Evolutionary conservation across 2,329 filamentous ascomycete genomes (phyloP).

Genomic region (Acrodontium crateriforme): DNA sequence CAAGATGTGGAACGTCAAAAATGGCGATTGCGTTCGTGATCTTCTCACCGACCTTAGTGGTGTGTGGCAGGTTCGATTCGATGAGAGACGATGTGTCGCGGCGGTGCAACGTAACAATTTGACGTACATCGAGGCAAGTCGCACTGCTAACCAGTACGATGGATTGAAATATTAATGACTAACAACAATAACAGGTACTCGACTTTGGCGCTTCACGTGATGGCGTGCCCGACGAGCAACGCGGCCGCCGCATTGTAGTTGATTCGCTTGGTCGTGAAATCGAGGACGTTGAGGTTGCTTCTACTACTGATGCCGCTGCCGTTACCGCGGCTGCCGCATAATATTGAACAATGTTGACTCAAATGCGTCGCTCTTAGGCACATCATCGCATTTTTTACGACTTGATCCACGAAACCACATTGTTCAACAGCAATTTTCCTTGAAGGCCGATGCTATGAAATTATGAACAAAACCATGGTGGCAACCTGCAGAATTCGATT

Average conservation of each 20-base stretch:
- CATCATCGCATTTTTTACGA: too few relatives aligned
- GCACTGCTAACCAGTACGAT: not conserved
- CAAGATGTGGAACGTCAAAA: conserved; percentile 97
- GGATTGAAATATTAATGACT: conserved; percentile 20
- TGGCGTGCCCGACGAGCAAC: conserved; percentile 60
- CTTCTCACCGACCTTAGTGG: conserved; percentile 83
- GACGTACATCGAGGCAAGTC: conserved; percentile 85
- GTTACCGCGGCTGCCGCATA: not conserved
- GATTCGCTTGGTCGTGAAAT: conserved; percentile 24
- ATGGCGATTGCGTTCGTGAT: conserved; percentile 83
- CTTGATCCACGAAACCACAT: too few relatives aligned
- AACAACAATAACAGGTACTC: conserved; percentile 52
- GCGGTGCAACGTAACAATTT: conserved; percentile 85
- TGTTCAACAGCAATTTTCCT: too few relatives aligned
- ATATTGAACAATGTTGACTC: too few relatives aligned
- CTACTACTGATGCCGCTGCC: conserved; percentile 5
- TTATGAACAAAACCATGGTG: too few relatives aligned
- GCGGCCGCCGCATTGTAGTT: conserved; percentile 60
- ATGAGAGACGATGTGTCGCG: conserved; percentile 86
- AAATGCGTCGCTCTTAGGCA: too few relatives aligned
- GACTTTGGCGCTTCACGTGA: conserved; percentile 93
- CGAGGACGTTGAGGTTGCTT: conserved; percentile 17
- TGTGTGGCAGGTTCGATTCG: conserved; percentile 99
- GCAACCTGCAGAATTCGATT: too few relatives aligned
- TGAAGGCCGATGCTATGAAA: too few relatives aligned